phyloP scores from a whole-genome alignment of 768 basidiomycete species.

The Auriscalpium vulgare region DNA sequence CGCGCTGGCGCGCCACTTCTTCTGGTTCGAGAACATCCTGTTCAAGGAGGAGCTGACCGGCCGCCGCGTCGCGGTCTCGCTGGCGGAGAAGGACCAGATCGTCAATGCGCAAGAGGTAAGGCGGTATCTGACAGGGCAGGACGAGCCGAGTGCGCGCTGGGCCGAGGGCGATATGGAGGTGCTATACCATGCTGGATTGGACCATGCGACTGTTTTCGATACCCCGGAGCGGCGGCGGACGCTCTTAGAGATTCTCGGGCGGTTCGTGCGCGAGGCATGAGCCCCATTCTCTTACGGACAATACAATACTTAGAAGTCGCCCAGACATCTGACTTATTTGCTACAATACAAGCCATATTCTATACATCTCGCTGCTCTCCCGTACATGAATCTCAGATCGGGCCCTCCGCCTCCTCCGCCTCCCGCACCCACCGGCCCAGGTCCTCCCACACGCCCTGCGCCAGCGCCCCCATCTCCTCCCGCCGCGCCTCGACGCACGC shows the following conservation, averaged over 20 bases:
- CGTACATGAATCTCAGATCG: background rate
- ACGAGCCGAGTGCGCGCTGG: slow-evolving; percentile 20
- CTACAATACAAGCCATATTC: too few species aligned
- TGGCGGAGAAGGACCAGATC: slow-evolving; percentile 36
- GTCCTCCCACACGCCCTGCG: slow-evolving; percentile 47
- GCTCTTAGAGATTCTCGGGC: slow-evolving; percentile 24
- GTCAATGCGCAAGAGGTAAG: slow-evolving; percentile 31
- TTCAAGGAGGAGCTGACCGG: slow-evolving; percentile 48
- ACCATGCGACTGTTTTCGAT: slow-evolving; percentile 36
- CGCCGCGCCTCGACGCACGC: slow-evolving; percentile 51
- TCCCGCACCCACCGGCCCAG: slow-evolving; percentile 50
- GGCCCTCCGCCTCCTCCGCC: slow-evolving; percentile 8
- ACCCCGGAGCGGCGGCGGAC: slow-evolving; percentile 18
- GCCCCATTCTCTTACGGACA: too few species aligned
- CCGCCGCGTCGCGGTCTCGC: slow-evolving; percentile 25
- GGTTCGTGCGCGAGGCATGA: slow-evolving; percentile 19
- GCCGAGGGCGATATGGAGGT: slow-evolving; percentile 28
- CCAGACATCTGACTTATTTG: too few species aligned
- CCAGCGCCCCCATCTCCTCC: slow-evolving; percentile 60
- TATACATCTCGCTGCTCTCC: background rate
- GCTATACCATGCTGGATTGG: slow-evolving; percentile 29
- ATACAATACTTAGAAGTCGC: too few species aligned
- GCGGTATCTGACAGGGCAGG: slow-evolving; percentile 31
- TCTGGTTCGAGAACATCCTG: slow-evolving; percentile 55
- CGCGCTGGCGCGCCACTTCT: slow-evolving; percentile 52